These are phyloP conservation scores for Penicillium janthinellum DNA, from an alignment of 2,329 filamentous ascomycete genomes.

Conservation along the genomic window DNA sequence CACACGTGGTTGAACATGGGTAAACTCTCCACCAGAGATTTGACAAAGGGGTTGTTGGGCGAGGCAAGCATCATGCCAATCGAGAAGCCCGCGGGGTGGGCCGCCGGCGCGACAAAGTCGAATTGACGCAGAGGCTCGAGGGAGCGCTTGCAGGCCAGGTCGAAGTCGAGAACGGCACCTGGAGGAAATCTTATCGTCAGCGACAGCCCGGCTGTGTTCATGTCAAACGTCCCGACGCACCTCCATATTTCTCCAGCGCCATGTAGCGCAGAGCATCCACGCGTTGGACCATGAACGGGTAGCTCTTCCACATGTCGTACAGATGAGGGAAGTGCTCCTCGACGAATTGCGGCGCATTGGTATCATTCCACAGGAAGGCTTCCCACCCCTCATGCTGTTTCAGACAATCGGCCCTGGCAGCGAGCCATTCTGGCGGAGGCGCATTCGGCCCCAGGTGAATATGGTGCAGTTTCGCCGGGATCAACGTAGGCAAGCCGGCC, in stretches of 20 bases:
- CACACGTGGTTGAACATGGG: neutral
- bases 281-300: neutral
- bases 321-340: neutral
- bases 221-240: neutral
- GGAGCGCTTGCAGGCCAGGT: slow-evolving; percentile 1
- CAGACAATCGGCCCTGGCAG: neutral
- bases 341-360: neutral
- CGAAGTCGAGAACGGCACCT: slow-evolving; percentile 1
- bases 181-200: neutral
- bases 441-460: slow-evolving; percentile 1
- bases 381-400: slow-evolving; percentile 1
- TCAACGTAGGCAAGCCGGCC: neutral
- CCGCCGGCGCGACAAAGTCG: neutral
- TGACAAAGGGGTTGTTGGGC: slow-evolving; percentile 2
- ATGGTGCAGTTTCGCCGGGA: neutral
- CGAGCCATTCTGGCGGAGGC: neutral
- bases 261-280: neutral
- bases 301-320: slow-evolving; percentile 1
- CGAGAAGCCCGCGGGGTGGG: neutral
- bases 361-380: neutral
- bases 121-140: neutral
- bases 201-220: too few relatives aligned
- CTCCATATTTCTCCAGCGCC: neutral
- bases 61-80: slow-evolving; percentile 3
- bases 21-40: neutral